These are phyloP conservation scores for Myxozyma neotropica DNA, from an alignment of 805 yeast species.

Conservation along the genomic window DNA sequence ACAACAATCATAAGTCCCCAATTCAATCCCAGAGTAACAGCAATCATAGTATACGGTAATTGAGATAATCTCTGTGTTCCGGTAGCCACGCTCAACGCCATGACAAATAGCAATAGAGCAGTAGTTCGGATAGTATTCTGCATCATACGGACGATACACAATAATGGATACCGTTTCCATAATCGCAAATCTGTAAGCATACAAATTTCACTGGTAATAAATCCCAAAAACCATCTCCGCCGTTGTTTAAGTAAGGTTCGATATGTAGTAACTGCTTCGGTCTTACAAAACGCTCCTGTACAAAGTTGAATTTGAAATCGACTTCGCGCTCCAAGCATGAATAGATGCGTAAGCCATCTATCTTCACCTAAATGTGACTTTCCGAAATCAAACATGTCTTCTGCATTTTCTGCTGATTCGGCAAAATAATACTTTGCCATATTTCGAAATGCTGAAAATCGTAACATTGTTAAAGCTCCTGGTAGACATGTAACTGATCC, in stretches of 20 bases:
- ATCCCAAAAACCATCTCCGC: conserved; percentile 32
- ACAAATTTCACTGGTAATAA: conserved; percentile 30
- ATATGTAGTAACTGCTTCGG: conserved; percentile 28
- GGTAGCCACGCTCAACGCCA: conserved; percentile 15
- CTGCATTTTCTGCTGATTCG: conserved; percentile 27
- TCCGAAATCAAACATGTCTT: conserved; percentile 31
- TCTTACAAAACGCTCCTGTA: conserved; percentile 32
- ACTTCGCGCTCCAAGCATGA: conserved; percentile 30
- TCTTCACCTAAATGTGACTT: conserved; percentile 31
- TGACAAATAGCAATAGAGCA: conserved; percentile 19
- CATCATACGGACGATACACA: conserved; percentile 30
- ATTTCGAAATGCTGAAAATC: conserved; percentile 26
- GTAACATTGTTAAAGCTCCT: conserved; percentile 33
- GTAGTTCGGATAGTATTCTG: conserved; percentile 33
- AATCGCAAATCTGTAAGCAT: conserved; percentile 32
- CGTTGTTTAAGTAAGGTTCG: conserved; percentile 29
- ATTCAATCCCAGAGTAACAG: conserved; percentile 21
- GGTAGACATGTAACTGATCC: conserved; percentile 33
- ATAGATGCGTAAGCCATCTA: conserved; percentile 30
- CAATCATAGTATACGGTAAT: conserved; percentile 17
- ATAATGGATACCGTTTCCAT: conserved; percentile 31
- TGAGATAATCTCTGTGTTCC: conserved; percentile 5
- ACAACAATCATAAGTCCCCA: conserved; percentile 28
- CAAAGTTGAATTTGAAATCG: conserved; percentile 32
- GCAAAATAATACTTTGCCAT: conserved; percentile 30